Conservation (phyloP, 108 stramenopile genomes). For the Nitzschia putrida region DNA sequence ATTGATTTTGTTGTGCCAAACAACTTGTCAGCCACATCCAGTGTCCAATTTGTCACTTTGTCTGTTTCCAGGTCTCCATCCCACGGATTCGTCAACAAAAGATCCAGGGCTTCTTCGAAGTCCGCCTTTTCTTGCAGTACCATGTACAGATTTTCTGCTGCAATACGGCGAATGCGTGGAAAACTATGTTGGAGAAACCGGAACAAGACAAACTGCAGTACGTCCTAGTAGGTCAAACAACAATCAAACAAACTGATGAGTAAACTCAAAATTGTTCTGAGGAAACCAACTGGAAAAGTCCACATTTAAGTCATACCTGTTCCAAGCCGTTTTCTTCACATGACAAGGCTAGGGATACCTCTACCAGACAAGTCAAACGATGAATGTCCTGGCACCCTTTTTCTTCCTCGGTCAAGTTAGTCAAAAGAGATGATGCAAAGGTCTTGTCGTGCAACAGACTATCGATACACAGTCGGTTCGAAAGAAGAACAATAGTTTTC, state of each 20-base stretch:
- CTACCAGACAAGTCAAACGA: slow-evolving; percentile 63
- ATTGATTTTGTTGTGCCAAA: too few relatives aligned
- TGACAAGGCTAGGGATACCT: slow-evolving; percentile 62
- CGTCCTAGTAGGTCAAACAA: slow-evolving; percentile 14
- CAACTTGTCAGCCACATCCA: too few relatives aligned
- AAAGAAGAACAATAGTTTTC: slow-evolving; percentile 72
- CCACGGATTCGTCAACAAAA: slow-evolving; percentile 27
- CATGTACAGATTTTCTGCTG: slow-evolving; percentile 89
- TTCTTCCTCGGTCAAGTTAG: slow-evolving; percentile 49
- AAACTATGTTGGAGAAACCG: slow-evolving; percentile 78
- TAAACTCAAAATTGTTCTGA: not conserved
- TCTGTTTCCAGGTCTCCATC: slow-evolving; percentile 6
- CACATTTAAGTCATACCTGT: not conserved
- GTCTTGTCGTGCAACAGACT: slow-evolving; percentile 35
- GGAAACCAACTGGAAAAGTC: not conserved
- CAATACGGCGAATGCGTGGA: slow-evolving; percentile 82
- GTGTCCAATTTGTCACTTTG: too few relatives aligned
- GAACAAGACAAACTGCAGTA: slow-evolving; percentile 62
- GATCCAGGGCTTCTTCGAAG: slow-evolving; percentile 4
- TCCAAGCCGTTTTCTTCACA: not conserved
- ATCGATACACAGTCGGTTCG: slow-evolving; percentile 71
- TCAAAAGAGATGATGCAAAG: slow-evolving; percentile 52
- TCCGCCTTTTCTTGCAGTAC: slow-evolving; percentile 62
- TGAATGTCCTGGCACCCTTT: slow-evolving; percentile 69
- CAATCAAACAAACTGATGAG: not conserved